Base-by-base conservation (phyloP, 176 grass and related monocot genomes). In the Pontederia paniculata region DNA sequence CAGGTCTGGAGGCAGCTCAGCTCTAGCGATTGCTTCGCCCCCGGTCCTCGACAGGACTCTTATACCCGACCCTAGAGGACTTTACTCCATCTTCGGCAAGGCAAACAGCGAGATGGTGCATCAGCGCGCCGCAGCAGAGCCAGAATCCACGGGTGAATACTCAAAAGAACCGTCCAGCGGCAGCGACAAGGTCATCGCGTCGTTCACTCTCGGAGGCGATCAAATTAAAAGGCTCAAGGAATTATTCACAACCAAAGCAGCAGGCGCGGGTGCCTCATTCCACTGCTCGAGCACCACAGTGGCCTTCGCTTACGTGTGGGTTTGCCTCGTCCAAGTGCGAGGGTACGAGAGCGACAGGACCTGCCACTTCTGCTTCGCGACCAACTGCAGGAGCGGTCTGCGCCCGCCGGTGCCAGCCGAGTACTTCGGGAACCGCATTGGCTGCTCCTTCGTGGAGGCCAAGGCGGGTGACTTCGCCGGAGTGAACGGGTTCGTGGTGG, bases 391-490 rank as follows among this genome's bases (percentile, higher is more conserved):
- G 25, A 28, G 20, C 2, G 57, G 73, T 19, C 45, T 86, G 17
- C 9, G 21, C 12, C 74, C 83, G 16, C 58, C 43, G 10, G 20
- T 81, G 41, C 69, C 73, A 0, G 21, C 44, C 2, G 67, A 64
- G 37, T 86, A 77, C 73, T 81, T 81, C 23, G 83, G 83, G 9
- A 86, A 77, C 55, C 77, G 77, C 69, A 13, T 77, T 31, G 37
- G 64, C 14, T 65, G 65, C n/a, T 81, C 65, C 58, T 77, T 86
- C 21, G 74, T 63, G 41, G 58, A 77, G 42, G 69, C 57, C 23
- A 55, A 45, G 14, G 43, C 60, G 0, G 58, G 28, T 9, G 77
- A 80, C 9, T 14, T 86, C 20, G 12, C 44, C 0, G 52, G 64
- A 3, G 11, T 55, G 9, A 60, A 67, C 44, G 83, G 74, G 47